Evolutionary conservation across 2,329 filamentous ascomycete genomes (phyloP).

Genomic region (Claviceps pazoutovae): DNA sequence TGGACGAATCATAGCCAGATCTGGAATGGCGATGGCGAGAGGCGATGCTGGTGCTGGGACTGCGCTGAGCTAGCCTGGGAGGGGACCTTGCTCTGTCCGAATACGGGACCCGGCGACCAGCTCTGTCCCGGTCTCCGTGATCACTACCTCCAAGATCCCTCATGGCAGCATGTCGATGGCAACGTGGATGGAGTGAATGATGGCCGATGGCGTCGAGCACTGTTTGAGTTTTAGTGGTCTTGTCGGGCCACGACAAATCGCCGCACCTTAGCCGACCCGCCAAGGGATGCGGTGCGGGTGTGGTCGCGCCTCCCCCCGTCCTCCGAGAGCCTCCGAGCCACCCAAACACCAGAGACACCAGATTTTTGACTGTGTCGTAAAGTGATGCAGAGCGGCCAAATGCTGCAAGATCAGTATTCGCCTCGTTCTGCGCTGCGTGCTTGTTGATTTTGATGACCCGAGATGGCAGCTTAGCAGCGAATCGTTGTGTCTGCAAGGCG

Average conservation of each 20-base stretch:
- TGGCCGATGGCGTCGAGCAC: constrained; percentile 15
- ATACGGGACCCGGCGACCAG: constrained; percentile 20
- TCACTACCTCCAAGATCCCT: constrained; percentile 23
- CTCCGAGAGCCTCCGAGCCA: not conserved
- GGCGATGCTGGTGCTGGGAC: constrained; percentile 14
- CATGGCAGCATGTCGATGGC: constrained; percentile 27
- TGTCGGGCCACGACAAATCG: constrained; percentile 17
- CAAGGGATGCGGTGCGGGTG: not conserved
- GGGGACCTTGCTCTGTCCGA: constrained; percentile 19
- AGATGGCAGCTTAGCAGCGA: not conserved
- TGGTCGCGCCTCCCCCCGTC: not conserved
- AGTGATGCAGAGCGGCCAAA: not conserved
- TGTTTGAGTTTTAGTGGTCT: constrained; percentile 25
- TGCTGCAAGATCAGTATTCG: not conserved
- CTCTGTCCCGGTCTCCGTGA: constrained; percentile 22
- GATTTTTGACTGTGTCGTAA: not conserved
- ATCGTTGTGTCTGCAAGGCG: not conserved
- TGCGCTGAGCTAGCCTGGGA: constrained; percentile 18
- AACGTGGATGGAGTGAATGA: constrained; percentile 20
- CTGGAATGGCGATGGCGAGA: constrained; percentile 20
- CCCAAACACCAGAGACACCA: not conserved
- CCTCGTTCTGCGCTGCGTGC: not conserved
- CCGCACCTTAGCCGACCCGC: constrained; percentile 25
- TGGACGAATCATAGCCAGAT: constrained; percentile 17
- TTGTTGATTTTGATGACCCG: too few species aligned